Evolutionary conservation across 2,329 filamentous ascomycete species (phyloP).

Genomic region (Aotearoamyces nothofagi): DNA sequence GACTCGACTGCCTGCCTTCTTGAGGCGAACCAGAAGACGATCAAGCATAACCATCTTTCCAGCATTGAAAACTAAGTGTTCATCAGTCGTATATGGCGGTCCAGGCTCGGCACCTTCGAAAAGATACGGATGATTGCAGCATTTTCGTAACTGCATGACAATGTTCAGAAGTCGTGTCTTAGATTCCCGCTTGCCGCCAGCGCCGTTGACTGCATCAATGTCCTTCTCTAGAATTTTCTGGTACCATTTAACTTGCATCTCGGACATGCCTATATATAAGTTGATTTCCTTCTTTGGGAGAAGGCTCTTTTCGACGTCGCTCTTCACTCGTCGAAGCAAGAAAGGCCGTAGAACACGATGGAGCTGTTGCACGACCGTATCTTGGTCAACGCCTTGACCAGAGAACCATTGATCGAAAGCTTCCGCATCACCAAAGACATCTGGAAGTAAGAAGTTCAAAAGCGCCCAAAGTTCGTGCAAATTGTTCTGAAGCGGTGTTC

Average conservation of each 20-base stretch:
- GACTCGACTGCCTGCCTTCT: conserved; percentile 81
- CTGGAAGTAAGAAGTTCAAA: conserved; percentile 92
- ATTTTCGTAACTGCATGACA: conserved; percentile 98
- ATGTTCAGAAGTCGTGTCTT: conserved; percentile 96
- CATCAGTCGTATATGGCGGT: conserved; percentile 94
- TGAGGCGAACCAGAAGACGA: conserved; percentile 71
- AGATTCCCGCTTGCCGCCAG: conserved; percentile 89
- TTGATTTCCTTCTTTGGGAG: conserved; percentile 97
- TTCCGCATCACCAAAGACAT: conserved; percentile 92
- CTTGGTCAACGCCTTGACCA: conserved; percentile 76
- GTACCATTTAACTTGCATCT: conserved; percentile 99
- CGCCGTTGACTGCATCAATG: conserved; percentile 95
- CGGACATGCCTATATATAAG: conserved; percentile 93
- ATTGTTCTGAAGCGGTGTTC: conserved; percentile 95
- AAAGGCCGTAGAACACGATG: conserved; percentile 89
- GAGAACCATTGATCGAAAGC: conserved; percentile 99
- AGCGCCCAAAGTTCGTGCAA: conserved; percentile 95
- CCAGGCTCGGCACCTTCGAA: conserved; percentile 96
- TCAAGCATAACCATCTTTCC: conserved; percentile 97
- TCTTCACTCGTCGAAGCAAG: conserved; percentile 88
- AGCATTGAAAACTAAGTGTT: conserved; percentile 84
- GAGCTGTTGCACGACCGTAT: conserved; percentile 89
- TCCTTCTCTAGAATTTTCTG: conserved; percentile 98
- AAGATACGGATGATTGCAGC: conserved; percentile 95
- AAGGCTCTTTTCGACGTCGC: conserved; percentile 93